Evolutionary conservation across 2,329 filamentous ascomycete species (phyloP).

Genomic region (Keithomyces neogunnii): DNA sequence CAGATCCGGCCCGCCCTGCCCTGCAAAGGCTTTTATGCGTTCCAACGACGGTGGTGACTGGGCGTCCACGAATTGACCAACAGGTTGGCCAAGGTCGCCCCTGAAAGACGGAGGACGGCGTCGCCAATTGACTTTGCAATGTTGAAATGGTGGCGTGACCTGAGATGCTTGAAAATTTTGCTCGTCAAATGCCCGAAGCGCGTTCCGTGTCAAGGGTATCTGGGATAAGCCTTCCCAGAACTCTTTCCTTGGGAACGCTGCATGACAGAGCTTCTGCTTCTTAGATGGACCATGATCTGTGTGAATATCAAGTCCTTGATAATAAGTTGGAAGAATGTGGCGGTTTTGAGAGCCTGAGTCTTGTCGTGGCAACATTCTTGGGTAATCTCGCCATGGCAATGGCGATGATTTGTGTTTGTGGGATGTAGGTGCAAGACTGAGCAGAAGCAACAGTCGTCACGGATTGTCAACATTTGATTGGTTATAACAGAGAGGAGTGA

Average conservation of each 20-base stretch:
- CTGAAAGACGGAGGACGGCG: not conserved
- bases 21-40: not conserved
- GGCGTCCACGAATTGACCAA: too few species aligned
- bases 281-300: not conserved
- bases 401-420: too few species aligned
- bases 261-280: not conserved
- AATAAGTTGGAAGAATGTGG: not conserved
- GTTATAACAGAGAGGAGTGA: too few species aligned
- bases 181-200: constrained; percentile 1
- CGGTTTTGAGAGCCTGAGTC: not conserved
- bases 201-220: not conserved
- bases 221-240: constrained; percentile 4
- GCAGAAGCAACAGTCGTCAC: too few species aligned
- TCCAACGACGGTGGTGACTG: too few species aligned
- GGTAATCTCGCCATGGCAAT: too few species aligned
- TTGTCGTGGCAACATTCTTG: not conserved
- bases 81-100: too few species aligned
- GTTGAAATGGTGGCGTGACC: too few species aligned
- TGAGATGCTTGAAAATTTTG: not conserved
- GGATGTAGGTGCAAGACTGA: too few species aligned
- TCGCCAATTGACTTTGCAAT: not conserved
- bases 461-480: too few species aligned
- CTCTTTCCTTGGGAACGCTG: not conserved
- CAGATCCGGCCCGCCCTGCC: constrained; percentile 2
- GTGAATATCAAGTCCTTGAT: not conserved